A percentile compares a stretch with the other conserved stretches of the same genome.
phyloP scores from a whole-genome alignment of 305 asterid genomes.

The Rubia tinctorum region DNA sequence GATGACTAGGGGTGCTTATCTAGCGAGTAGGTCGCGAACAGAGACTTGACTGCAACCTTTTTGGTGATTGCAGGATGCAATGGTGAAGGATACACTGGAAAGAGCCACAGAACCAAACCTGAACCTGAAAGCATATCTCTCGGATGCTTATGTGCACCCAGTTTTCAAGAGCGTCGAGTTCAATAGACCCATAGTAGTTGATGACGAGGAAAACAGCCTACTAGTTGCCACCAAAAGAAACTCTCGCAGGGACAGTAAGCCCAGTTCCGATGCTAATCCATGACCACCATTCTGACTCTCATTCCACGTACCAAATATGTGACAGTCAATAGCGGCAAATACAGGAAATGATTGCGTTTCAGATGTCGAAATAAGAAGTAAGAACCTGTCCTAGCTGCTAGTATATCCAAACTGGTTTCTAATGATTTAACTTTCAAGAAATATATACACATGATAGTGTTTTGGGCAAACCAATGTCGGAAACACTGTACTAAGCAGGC shows the following conservation, averaged over 20 bases:
- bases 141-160: conserved; percentile 76
- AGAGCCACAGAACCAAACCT: conserved; percentile 75
- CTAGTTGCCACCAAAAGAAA: conserved; percentile 74
- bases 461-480: neutral
- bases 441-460: neutral
- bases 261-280: conserved; percentile 24
- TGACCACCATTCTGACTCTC: neutral
- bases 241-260: conserved; percentile 45
- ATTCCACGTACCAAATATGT: too few relatives aligned
- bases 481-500: neutral
- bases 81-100: conserved; percentile 84
- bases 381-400: neutral
- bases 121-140: conserved; percentile 59
- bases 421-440: neutral
- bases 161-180: conserved; percentile 58
- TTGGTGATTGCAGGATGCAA: conserved; percentile 61
- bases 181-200: conserved; percentile 32
- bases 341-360: neutral
- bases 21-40: too few relatives aligned
- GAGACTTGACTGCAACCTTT: neutral
- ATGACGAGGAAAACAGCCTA: conserved; percentile 70
- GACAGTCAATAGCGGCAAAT: too few relatives aligned
- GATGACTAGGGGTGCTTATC: too few relatives aligned
- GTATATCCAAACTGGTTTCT: too few relatives aligned
- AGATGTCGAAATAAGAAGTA: too few relatives aligned